Percentiles rank a stretch among this genome's conserved stretches.
Evolutionary conservation across 176 grass and related monocot genomes (phyloP).

Genomic region (Eleusine coracana): DNA sequence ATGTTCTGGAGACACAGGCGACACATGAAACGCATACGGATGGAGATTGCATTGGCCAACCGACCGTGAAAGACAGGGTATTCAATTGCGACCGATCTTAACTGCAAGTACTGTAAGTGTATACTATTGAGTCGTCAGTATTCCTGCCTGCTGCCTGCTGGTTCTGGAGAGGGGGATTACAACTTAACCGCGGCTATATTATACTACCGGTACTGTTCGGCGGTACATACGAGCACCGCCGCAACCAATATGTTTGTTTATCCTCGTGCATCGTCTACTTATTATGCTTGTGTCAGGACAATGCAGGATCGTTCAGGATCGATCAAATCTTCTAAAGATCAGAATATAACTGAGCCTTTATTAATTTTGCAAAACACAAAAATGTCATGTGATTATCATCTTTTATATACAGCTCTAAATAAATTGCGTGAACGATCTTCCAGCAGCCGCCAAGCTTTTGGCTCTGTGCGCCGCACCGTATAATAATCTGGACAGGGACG

Average conservation of each 20-base stretch:
- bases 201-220: too few species aligned
- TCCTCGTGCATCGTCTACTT: too few species aligned
- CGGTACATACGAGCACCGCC: too few species aligned
- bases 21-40: background rate
- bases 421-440: too few species aligned
- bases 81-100: background rate
- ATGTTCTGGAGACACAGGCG: too few species aligned
- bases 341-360: background rate
- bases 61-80: too few species aligned
- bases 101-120: background rate
- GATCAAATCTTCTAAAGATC: background rate
- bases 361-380: background rate
- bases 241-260: too few species aligned
- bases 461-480: background rate
- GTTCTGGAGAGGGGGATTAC: too few species aligned
- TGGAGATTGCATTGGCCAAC: background rate
- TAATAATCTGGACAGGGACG: background rate
- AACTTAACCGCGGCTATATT: too few species aligned
- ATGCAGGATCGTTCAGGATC: too few species aligned
- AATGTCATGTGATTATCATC: background rate
- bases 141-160: background rate
- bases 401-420: too few species aligned
- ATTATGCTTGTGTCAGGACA: too few species aligned
- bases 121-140: background rate
- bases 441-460: background rate